These are phyloP conservation scores for Pneumocystis oryctolagi DNA, from an alignment of 1,139 yeast species.

Conservation along the genomic window DNA sequence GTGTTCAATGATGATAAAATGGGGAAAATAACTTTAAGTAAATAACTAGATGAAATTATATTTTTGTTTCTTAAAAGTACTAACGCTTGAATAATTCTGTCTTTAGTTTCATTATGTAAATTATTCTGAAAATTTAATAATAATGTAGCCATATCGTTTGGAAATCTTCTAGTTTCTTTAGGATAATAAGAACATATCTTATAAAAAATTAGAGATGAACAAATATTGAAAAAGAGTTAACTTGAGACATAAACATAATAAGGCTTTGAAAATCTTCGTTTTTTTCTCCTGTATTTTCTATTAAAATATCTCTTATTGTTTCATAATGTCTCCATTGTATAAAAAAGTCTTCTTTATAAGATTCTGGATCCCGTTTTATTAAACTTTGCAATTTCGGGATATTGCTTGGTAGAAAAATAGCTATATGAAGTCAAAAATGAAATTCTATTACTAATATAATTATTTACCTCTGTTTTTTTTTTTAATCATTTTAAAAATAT, in stretches of 20 bases:
- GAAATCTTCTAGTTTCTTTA: slow-evolving; percentile 70
- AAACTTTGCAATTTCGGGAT: slow-evolving; percentile 81
- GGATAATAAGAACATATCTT: slow-evolving; percentile 46
- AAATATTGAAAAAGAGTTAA: slow-evolving; percentile 33
- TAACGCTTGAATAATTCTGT: slow-evolving; percentile 76
- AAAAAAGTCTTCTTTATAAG: slow-evolving; percentile 82
- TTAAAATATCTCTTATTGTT: slow-evolving; percentile 72
- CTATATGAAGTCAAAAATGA: slow-evolving; percentile 49
- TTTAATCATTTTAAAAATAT: neutral
- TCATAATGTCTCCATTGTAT: slow-evolving; percentile 89
- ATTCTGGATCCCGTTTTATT: slow-evolving; percentile 80
- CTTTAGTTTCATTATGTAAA: slow-evolving; percentile 71
- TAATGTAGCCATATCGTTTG: slow-evolving; percentile 58
- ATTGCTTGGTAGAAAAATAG: slow-evolving; percentile 81
- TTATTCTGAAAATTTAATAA: slow-evolving; percentile 63
- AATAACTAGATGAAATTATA: slow-evolving; percentile 60
- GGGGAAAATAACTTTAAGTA: slow-evolving; percentile 82
- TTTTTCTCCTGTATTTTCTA: slow-evolving; percentile 34
- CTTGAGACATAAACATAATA: slow-evolving; percentile 83
- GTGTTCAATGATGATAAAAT: slow-evolving; percentile 57
- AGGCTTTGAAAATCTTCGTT: slow-evolving; percentile 66
- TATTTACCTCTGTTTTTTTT: neutral
- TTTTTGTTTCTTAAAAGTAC: slow-evolving; percentile 82
- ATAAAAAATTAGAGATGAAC: neutral
- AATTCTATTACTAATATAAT: neutral